Percentiles rank a stretch among this genome's conserved stretches.
phyloP scores from a whole-genome alignment of 371 early-diverging fungal species.

The Rhizopus stolonifer region DNA sequence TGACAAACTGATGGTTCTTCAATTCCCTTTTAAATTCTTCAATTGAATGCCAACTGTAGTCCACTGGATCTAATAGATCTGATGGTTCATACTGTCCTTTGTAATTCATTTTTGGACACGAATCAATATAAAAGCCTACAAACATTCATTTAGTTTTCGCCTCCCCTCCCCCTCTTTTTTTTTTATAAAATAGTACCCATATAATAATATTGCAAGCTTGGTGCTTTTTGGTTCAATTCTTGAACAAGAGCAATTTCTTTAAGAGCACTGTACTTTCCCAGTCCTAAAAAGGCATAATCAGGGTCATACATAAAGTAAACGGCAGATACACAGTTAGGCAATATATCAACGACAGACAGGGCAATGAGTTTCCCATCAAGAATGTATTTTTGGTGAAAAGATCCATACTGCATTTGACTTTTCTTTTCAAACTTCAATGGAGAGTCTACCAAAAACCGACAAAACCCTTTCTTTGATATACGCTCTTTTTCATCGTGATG shows the following conservation, averaged over 20 bases:
- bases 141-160: too few relatives aligned
- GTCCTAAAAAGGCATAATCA: constrained; percentile 63
- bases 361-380: constrained; percentile 78
- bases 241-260: constrained; percentile 69
- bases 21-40: constrained; percentile 15
- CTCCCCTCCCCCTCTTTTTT: too few relatives aligned
- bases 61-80: constrained; percentile 69
- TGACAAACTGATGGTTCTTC: constrained; percentile 15
- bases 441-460: constrained; percentile 72
- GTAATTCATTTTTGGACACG: constrained; percentile 91
- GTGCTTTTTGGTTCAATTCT: constrained; percentile 23
- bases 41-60: constrained; percentile 43
- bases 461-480: constrained; percentile 53
- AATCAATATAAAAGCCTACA: constrained; percentile 38
- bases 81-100: constrained; percentile 88
- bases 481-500: constrained; percentile 74
- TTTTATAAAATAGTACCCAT: constrained; percentile 60
- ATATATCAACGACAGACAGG: constrained; percentile 87
- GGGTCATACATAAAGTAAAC: constrained; percentile 96
- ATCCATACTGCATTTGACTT: constrained; percentile 57
- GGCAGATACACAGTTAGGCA: constrained; percentile 86
- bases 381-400: constrained; percentile 88
- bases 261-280: constrained; percentile 86
- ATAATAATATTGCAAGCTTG: constrained; percentile 74
- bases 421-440: constrained; percentile 53